phyloP scores from a whole-genome alignment of 805 yeast species.

The Pichia cephalocereana region DNA sequence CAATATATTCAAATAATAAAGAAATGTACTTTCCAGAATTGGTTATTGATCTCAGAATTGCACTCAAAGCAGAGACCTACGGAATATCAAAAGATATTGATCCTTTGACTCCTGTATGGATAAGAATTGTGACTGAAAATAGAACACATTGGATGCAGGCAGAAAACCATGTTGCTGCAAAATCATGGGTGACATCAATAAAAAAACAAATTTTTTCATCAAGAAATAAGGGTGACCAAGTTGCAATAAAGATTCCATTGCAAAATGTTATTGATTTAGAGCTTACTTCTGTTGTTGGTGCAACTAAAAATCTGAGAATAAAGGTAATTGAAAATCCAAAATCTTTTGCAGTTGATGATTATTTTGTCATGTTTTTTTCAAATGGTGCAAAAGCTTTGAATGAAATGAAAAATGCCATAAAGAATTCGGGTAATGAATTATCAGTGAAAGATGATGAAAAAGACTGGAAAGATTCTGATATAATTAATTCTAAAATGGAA shows the following conservation, averaged over 20 bases:
- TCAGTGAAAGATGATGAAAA: conserved; percentile 11
- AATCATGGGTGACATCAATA: conserved; percentile 68
- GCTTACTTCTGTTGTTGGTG: conserved; percentile 44
- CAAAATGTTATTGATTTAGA: conserved; percentile 56
- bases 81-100: conserved; percentile 13
- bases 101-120: conserved; percentile 32
- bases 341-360: conserved; percentile 54
- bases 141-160: conserved; percentile 59
- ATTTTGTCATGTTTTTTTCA: conserved; percentile 58
- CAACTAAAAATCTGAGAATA: conserved; percentile 48
- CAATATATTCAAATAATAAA: conserved; percentile 60
- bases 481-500: conserved; percentile 19
- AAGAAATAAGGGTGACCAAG: conserved; percentile 61
- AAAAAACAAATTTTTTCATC: conserved; percentile 72
- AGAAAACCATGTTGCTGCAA: conserved; percentile 64
- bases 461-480: conserved; percentile 15
- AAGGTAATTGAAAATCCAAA: conserved; percentile 49
- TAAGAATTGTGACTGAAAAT: conserved; percentile 49
- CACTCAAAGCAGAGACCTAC: conserved; percentile 49
- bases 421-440: conserved; percentile 22
- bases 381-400: conserved; percentile 35
- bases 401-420: conserved; percentile 33
- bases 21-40: conserved; percentile 79
- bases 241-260: conserved; percentile 68
- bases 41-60: conserved; percentile 62